These are phyloP conservation scores for Afroboletus lepidellus DNA, from an alignment of 1,284 basidiomycete genomes.

Conservation along the genomic window DNA sequence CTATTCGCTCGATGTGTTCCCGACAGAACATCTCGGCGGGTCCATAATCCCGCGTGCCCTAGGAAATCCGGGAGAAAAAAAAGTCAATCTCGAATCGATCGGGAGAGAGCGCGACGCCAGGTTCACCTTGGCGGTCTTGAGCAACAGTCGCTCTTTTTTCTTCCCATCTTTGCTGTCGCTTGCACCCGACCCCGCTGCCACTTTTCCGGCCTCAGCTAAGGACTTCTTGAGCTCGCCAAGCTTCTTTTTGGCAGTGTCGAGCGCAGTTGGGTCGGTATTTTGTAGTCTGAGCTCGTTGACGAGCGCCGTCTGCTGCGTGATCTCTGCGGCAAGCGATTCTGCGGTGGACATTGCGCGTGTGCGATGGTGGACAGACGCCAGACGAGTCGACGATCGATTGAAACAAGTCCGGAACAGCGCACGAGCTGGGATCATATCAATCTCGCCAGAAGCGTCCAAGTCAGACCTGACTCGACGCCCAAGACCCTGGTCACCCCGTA, in stretches of 20 bases:
- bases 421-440: constrained; percentile 6
- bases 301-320: constrained; percentile 50
- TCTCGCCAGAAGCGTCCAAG: constrained; percentile 5
- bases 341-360: constrained; percentile 35
- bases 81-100: not conserved
- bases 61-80: too few relatives aligned
- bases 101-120: not conserved
- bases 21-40: constrained; percentile 93
- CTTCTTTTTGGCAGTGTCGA: constrained; percentile 68
- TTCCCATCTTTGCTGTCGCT: constrained; percentile 43
- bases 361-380: constrained; percentile 1
- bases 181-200: constrained; percentile 15
- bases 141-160: constrained; percentile 64
- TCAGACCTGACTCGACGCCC: constrained; percentile 20
- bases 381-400: constrained; percentile 24
- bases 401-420: constrained; percentile 9
- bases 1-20: constrained; percentile 85
- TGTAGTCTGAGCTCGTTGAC: constrained; percentile 62
- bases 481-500: constrained; percentile 27
- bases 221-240: constrained; percentile 68
- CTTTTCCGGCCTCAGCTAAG: constrained; percentile 46
- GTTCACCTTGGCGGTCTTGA: constrained; percentile 81
- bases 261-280: constrained; percentile 44
- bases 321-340: constrained; percentile 46
- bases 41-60: constrained; percentile 97